Evolutionary conservation across 441 rosid species (phyloP).

Genomic region (Euphorbia corollata): DNA sequence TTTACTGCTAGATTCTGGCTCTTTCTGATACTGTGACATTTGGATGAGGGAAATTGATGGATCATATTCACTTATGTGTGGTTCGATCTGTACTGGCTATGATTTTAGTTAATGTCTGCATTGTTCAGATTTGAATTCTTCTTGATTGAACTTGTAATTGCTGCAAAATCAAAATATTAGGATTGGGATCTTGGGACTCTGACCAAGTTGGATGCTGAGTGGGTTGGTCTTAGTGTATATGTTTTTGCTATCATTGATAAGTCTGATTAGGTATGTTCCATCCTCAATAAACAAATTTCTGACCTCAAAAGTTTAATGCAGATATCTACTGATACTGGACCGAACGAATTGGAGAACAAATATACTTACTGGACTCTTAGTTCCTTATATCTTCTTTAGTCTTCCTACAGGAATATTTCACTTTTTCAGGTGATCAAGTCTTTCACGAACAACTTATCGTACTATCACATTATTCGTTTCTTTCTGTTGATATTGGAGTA

Average conservation of each 20-base stretch:
- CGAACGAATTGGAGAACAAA: conserved; percentile 82
- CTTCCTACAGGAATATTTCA: conserved; percentile 52
- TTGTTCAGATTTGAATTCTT: too few species aligned
- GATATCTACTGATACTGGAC: conserved; percentile 71
- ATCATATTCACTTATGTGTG: background rate
- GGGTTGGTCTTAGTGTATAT: too few species aligned
- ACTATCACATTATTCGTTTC: background rate
- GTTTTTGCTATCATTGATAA: background rate
- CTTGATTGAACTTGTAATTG: too few species aligned
- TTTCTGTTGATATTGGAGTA: background rate
- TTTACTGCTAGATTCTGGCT: background rate
- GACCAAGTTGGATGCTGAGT: too few species aligned
- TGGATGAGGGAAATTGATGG: background rate
- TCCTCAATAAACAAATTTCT: too few species aligned
- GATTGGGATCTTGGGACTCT: too few species aligned
- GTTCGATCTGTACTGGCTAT: background rate
- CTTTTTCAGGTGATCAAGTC: conserved; percentile 47
- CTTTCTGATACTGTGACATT: background rate
- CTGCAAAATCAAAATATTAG: too few species aligned
- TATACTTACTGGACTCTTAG: conserved; percentile 61
- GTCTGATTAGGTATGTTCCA: background rate
- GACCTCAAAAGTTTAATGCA: too few species aligned
- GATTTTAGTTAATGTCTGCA: background rate
- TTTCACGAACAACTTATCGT: background rate
- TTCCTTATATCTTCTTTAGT: conserved; percentile 77